Evolutionary conservation across 257 asterid species (phyloP), one percentile per base, ranked within the genome.

Genomic region (Cordia subcordata): DNA sequence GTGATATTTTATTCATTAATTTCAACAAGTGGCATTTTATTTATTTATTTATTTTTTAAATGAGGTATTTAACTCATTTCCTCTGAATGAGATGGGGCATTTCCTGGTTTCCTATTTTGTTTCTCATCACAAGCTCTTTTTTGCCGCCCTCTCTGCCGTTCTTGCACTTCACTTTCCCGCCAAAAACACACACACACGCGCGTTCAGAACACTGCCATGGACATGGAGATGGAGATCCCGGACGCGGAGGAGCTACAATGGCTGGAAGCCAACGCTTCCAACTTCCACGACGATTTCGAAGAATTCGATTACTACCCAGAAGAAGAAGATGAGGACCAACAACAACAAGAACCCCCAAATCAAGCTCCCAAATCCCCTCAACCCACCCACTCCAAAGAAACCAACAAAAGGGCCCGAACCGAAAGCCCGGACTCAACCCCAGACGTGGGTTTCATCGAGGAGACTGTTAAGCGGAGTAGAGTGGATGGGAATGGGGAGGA

Each of bases 161-260:
- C n/a, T n/a, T n/a, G n/a, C 32, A 13, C 53, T 45, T 49, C 50
- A 4, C 16, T 60, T 77, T 82, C 83, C 82, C 85, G 85, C 82
- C 82, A 79, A 79, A 57, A 68, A 12, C 6, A 32, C 58, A 21
- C 57, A 61, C 33, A 59, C 55, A 23, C 15, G 56, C 18, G 27
- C 65, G 3, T 16, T 17, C 47, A 42, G 15, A 3, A 27, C 50
- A 49, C 54, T 27, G 3, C 14, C 22, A 59, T 17, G 47, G 40
- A 57, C 37, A 81, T 85, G 90, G 99, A 92, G 72, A 66, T 88
- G 90, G 99, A 92, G 71, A 64, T 88, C 72, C 96, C 95, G 40
- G 95, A 88, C 66, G 57, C 80, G 15, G 87, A 87, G 5, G 96
- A 86, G 79, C 85, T 88, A 16, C 83, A 92, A 72, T 88, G 85